These are phyloP conservation scores for Hymenoscyphus scutula DNA, from an alignment of 2,329 filamentous ascomycete species.

Conservation along the genomic window DNA sequence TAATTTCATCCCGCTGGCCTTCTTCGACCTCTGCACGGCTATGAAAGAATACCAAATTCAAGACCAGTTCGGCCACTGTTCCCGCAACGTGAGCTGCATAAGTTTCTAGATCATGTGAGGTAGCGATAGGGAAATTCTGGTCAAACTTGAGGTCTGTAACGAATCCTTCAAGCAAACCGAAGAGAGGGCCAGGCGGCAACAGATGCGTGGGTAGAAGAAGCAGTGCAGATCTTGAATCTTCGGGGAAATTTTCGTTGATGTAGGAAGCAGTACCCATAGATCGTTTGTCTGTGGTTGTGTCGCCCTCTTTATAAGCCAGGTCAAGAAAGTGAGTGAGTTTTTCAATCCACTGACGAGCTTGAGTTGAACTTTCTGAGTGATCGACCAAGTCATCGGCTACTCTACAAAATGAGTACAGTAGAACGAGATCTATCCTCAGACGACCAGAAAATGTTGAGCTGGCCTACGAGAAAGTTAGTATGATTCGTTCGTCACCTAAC, in stretches of 20 bases:
- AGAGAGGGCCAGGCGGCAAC: slow-evolving; percentile 58
- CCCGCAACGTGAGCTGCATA: slow-evolving; percentile 70
- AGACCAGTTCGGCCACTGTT: slow-evolving; percentile 67
- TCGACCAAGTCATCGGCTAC: slow-evolving; percentile 73
- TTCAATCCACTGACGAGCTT: slow-evolving; percentile 56
- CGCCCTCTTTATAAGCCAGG: slow-evolving; percentile 44
- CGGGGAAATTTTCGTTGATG: slow-evolving; percentile 32
- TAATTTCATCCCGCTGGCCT: slow-evolving; percentile 43
- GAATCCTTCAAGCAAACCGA: slow-evolving; percentile 65
- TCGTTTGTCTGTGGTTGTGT: slow-evolving; percentile 27
- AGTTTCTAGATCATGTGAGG: slow-evolving; percentile 55
- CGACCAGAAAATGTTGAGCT: slow-evolving; percentile 67
- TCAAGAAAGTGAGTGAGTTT: slow-evolving; percentile 58
- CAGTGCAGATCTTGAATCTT: slow-evolving; percentile 45
- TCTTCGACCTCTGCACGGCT: slow-evolving; percentile 22
- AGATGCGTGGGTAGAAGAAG: slow-evolving; percentile 55
- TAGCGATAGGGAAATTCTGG: slow-evolving; percentile 50
- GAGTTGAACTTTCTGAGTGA: slow-evolving; percentile 51
- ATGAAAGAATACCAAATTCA: slow-evolving; percentile 65
- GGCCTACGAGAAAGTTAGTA: slow-evolving; percentile 39
- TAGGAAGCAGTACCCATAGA: slow-evolving; percentile 23
- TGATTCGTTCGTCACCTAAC: neutral
- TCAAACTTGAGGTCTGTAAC: slow-evolving; percentile 63
- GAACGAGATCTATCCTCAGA: slow-evolving; percentile 64
- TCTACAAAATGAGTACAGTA: slow-evolving; percentile 68